These are phyloP conservation scores for Phaeoacremonium minimum DNA, from an alignment of 2,329 filamentous ascomycete species.

Conservation along the genomic window DNA sequence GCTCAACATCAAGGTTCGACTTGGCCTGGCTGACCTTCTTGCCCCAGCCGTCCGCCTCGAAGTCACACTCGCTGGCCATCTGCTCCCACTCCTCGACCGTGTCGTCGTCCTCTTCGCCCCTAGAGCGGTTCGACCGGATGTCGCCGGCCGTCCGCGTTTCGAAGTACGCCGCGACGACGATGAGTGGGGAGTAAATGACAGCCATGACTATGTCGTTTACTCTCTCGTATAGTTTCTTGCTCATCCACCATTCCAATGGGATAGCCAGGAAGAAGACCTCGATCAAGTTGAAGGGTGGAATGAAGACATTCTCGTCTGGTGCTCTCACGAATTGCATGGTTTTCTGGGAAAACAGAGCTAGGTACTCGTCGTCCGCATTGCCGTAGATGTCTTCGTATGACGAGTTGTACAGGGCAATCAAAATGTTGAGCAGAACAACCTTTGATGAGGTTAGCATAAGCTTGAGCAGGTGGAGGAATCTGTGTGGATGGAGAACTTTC, in stretches of 20 bases:
- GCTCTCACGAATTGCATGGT: conserved; percentile 96
- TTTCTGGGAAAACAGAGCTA: conserved; percentile 88
- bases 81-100: conserved; percentile 92
- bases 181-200: conserved; percentile 75
- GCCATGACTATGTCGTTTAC: conserved; percentile 90
- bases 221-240: conserved; percentile 65
- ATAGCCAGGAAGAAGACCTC: conserved; percentile 77
- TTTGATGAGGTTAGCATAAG: conserved; percentile 14
- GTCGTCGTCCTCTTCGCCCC: conserved; percentile 88
- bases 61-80: conserved; percentile 64
- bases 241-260: conserved; percentile 94
- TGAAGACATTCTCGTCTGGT: conserved; percentile 97
- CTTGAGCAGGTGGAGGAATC: not conserved
- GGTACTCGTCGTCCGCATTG: conserved; percentile 91
- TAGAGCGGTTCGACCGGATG: conserved; percentile 68
- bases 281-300: conserved; percentile 90
- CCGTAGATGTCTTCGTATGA: conserved; percentile 93
- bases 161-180: conserved; percentile 71
- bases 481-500: no score
- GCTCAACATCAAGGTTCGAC: conserved; percentile 78
- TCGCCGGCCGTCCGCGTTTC: conserved; percentile 62
- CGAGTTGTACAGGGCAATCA: conserved; percentile 95
- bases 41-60: conserved; percentile 80
- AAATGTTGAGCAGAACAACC: conserved; percentile 82
- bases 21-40: conserved; percentile 73